A percentile compares a stretch with the other conserved stretches of the same genome.
These are phyloP conservation scores for Fusarium mangiferae DNA, from an alignment of 2,329 filamentous ascomycete genomes.

Conservation along the genomic window DNA sequence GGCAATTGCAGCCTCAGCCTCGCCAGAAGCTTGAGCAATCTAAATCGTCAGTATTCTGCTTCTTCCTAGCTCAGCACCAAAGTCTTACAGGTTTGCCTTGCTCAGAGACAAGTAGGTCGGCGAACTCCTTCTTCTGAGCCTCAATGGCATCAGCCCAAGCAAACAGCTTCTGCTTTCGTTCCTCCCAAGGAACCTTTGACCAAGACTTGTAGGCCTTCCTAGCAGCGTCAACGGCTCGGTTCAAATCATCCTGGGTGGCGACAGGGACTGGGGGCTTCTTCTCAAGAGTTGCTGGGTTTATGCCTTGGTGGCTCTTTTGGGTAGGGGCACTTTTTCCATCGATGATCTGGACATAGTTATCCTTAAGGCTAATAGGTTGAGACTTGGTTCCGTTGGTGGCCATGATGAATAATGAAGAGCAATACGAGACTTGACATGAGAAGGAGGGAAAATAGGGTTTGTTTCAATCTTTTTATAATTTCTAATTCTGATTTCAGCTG, in stretches of 20 bases:
- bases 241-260: conserved; percentile 38
- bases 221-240: conserved; percentile 39
- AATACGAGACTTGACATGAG: neutral
- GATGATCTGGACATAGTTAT: conserved; percentile 41
- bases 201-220: conserved; percentile 43
- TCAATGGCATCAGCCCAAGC: conserved; percentile 43
- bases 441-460: neutral
- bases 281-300: conserved; percentile 47
- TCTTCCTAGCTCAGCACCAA: accelerated
- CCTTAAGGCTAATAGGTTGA: conserved; percentile 15
- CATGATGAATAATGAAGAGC: neutral
- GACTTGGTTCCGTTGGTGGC: conserved; percentile 17
- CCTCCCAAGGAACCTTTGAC: conserved; percentile 39
- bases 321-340: conserved; percentile 32
- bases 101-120: conserved; percentile 41
- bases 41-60: neutral
- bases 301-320: conserved; percentile 31
- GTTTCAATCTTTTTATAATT: neutral
- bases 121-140: conserved; percentile 30
- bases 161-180: conserved; percentile 37
- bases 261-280: conserved; percentile 46
- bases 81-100: conserved; percentile 46
- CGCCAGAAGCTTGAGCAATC: conserved; percentile 39
- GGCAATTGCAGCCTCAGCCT: conserved; percentile 38
- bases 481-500: neutral